These are phyloP conservation scores for Euclidium syriacum DNA, from an alignment of 345 rosid species.

Conservation along the genomic window DNA sequence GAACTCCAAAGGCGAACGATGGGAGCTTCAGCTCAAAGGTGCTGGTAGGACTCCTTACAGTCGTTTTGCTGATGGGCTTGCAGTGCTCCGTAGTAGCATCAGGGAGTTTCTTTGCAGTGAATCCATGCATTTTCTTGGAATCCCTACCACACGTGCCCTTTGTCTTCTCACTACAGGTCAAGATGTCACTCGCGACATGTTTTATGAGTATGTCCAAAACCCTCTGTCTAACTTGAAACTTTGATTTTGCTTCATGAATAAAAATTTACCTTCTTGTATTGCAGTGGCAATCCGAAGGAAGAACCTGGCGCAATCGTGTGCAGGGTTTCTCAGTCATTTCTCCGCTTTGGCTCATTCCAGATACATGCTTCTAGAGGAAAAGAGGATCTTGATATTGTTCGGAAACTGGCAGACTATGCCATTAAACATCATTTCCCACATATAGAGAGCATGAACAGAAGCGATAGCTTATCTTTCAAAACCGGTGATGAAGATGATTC, in stretches of 20 bases:
- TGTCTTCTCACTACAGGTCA: constrained; percentile 91
- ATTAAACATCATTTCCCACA: constrained; percentile 84
- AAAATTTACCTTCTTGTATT: too few relatives aligned
- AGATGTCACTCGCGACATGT: constrained; percentile 91
- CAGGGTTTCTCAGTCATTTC: constrained; percentile 84
- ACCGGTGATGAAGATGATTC: constrained; percentile 73
- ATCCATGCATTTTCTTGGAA: constrained; percentile 87
- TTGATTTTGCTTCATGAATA: not conserved
- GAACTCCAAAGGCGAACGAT: constrained; percentile 76
- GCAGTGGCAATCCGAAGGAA: constrained; percentile 94
- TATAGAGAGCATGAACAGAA: constrained; percentile 69
- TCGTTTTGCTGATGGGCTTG: constrained; percentile 98
- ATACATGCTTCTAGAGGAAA: constrained; percentile 85
- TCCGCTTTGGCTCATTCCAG: constrained; percentile 92
- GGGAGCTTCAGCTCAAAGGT: constrained; percentile 99
- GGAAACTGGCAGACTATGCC: constrained; percentile 85
- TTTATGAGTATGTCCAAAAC: constrained; percentile 77
- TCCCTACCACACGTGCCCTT: constrained; percentile 95
- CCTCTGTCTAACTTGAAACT: constrained; percentile 2
- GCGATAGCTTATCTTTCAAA: constrained; percentile 85
- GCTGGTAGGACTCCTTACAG: constrained; percentile 96
- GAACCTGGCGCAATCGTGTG: constrained; percentile 96
- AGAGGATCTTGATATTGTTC: constrained; percentile 78
- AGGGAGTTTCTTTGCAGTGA: constrained; percentile 96
- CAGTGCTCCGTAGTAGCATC: constrained; percentile 93